A percentile compares a stretch with the other conserved stretches of the same genome.
These are phyloP conservation scores for Fusarium sp. DNA, from an alignment of 2,329 filamentous ascomycete genomes.

Conservation along the genomic window DNA sequence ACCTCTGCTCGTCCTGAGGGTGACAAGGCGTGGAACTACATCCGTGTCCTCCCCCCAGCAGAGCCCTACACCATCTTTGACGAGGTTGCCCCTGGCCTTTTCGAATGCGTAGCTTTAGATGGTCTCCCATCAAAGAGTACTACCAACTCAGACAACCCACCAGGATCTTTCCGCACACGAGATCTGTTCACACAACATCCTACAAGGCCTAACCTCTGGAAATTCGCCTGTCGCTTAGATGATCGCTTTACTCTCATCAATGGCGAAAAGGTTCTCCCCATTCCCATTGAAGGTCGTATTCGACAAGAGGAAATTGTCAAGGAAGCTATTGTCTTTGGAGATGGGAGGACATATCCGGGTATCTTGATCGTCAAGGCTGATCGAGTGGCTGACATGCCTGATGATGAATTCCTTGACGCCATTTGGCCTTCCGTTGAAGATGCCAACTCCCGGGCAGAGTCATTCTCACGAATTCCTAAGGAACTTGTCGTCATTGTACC, in stretches of 20 bases:
- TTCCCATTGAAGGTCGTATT: conserved; percentile 62
- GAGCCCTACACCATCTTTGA: conserved; percentile 42
- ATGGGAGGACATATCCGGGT: conserved; percentile 61
- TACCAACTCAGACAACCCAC: conserved; percentile 53
- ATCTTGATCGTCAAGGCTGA: conserved; percentile 62
- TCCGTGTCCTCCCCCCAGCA: conserved; percentile 44
- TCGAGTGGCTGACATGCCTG: conserved; percentile 51
- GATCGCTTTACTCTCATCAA: conserved; percentile 58
- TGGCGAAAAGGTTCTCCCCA: conserved; percentile 59
- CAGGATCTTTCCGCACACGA: conserved; percentile 55
- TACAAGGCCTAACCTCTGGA: conserved; percentile 54
- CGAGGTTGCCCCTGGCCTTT: conserved; percentile 45
- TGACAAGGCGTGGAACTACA: conserved; percentile 46
- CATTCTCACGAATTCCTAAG: conserved; percentile 62
- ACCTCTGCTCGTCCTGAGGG: conserved; percentile 39
- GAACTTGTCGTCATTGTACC: conserved; percentile 63
- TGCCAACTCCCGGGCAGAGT: conserved; percentile 60
- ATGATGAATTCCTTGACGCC: conserved; percentile 56
- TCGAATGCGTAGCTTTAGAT: conserved; percentile 50
- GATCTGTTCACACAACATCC: conserved; percentile 57
- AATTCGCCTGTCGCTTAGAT: conserved; percentile 57
- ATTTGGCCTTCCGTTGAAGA: conserved; percentile 61
- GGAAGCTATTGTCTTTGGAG: conserved; percentile 68
- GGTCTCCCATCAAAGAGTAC: conserved; percentile 51
- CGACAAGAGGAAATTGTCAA: conserved; percentile 61